Evolutionary conservation across 2,329 filamentous ascomycete species (phyloP), one percentile per base, ranked within the genome.

Genomic region (Achaetomium macrosporum): DNA sequence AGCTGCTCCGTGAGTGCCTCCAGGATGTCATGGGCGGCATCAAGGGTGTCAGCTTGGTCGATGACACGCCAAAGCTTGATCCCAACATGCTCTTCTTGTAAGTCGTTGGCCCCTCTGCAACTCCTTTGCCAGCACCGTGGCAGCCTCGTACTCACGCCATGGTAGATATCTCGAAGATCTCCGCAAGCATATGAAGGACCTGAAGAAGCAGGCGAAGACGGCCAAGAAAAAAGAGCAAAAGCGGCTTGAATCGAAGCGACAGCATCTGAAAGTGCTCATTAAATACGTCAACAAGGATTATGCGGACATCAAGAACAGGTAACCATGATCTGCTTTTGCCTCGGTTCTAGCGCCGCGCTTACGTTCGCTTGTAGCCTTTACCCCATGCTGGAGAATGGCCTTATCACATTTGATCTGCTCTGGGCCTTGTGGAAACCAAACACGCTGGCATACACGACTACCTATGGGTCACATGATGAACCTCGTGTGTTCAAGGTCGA

Each of bases 381-480:
- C 60, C 87, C 89, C 0, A 82, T 96, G 70, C 74, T 95, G 2
- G 81, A 90, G 58, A 87, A 85, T 31, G 88, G 89, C 9, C 83
- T 90, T 42, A 95, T 95, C 65, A 95, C 89, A 0, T 96, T 91
- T 61, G 89, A 96, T 53, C 77, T 95, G 2, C 73, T 95, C 1
- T 95, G 90, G 90, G 89, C 90, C 0, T 71, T 96, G 3, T 95
- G 87, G 78, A 95, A 93, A 64, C 90, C 90, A 0, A 88, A 90
- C 62, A 90, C 88, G 0, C 79, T 95, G 17, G 85, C 83, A 1
- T 92, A 86, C 65, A 82, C 85, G 0, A 81, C 82, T 0, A 92
- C 88, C 0, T 95, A 95, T 57, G 87, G 87, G 3, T 83, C 82
- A 35, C 72, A 76, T 13, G 87, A 92, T 37, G 84, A 93, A 61